A percentile compares a stretch with the other conserved stretches of the same genome.
phyloP scores from a whole-genome alignment of 495 filamentous ascomycete genomes.

The Aspergillus diversus region DNA sequence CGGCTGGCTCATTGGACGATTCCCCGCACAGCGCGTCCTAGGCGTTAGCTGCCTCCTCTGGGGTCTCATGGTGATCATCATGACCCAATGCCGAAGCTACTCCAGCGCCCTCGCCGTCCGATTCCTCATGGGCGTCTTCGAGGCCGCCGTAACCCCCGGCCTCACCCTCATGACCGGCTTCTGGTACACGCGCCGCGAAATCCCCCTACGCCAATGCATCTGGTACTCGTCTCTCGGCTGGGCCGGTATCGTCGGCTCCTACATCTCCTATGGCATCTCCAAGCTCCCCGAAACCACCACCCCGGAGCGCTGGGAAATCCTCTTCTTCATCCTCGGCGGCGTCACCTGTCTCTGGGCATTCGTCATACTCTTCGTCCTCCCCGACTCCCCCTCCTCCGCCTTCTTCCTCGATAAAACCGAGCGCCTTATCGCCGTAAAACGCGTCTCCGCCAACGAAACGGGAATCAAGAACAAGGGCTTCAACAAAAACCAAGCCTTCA shows the following conservation, averaged over 20 bases:
- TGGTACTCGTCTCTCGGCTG: constrained; percentile 21
- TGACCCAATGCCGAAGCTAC: not conserved
- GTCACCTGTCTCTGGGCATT: not conserved
- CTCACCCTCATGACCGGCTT: constrained; percentile 22
- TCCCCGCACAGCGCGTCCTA: not conserved
- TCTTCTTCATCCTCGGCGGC: not conserved
- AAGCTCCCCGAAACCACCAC: not conserved
- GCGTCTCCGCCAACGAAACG: not conserved
- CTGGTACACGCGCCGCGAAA: constrained; percentile 23
- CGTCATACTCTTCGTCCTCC: not conserved
- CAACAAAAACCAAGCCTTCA: not conserved
- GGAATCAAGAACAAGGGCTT: not conserved
- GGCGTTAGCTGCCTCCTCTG: not conserved
- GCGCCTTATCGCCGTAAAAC: not conserved
- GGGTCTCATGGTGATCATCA: not conserved
- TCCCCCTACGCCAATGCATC: constrained; percentile 22
- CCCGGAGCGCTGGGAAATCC: not conserved
- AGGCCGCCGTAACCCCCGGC: constrained; percentile 6
- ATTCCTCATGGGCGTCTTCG: not conserved
- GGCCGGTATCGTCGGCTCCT: constrained; percentile 20
- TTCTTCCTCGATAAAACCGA: not conserved
- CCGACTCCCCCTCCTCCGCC: not conserved
- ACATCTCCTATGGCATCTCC: not conserved
- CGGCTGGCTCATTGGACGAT: not conserved
- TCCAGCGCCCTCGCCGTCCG: not conserved